These are phyloP conservation scores for Didymella sp. DNA, from an alignment of 2,329 filamentous ascomycete genomes.

Conservation along the genomic window DNA sequence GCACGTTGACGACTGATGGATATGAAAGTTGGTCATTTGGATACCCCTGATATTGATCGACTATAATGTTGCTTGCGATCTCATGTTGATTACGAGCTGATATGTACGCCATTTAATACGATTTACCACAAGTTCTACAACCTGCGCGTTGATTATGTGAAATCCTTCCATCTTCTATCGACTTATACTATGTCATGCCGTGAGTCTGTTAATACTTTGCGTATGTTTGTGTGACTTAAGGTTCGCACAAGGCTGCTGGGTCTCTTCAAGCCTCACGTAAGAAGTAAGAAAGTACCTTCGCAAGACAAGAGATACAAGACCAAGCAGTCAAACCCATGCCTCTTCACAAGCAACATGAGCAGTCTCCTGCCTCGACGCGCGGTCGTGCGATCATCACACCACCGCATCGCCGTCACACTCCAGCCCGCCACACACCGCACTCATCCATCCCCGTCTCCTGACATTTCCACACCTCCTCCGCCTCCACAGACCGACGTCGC, in stretches of 20 bases:
- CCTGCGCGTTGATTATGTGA: no score
- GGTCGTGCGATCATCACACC: background rate
- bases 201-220: no score
- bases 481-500: background rate
- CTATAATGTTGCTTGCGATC: slow-evolving; percentile 4
- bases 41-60: slow-evolving; percentile 15
- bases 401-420: background rate
- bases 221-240: no score
- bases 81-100: background rate
- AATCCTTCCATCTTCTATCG: no score
- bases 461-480: background rate
- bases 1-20: slow-evolving; percentile 6
- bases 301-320: background rate
- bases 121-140: background rate
- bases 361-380: background rate
- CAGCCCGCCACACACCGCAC: no score
- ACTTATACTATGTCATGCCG: no score
- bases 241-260: background rate
- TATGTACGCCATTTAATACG: slow-evolving; percentile 14
- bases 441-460: no score
- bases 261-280: background rate
- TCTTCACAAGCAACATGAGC: background rate
- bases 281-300: background rate
- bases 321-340: background rate
- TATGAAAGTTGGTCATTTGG: slow-evolving; percentile 8